These are phyloP conservation scores for Pseudotsuga menziesii DNA, from an alignment of 75 land plant genomes.

Conservation along the genomic window DNA sequence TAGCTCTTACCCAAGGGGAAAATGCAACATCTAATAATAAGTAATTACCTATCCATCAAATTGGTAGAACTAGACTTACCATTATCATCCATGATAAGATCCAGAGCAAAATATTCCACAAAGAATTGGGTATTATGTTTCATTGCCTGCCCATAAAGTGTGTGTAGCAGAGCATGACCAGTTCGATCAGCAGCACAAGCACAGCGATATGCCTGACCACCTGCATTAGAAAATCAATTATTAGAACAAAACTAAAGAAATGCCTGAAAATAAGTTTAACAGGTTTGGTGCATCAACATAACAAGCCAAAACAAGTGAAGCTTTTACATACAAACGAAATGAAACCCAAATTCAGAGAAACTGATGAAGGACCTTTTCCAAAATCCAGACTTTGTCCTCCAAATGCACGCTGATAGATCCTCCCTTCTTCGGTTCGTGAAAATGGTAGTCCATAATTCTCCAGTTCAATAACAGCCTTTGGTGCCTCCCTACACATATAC, in stretches of 20 bases:
- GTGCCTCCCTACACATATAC: constrained; percentile 99
- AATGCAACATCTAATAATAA: neutral
- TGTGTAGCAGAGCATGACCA: constrained; percentile 93
- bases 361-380: constrained; percentile 69
- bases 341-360: neutral
- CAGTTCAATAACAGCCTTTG: constrained; percentile 95
- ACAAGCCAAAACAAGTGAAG: neutral
- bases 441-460: constrained; percentile 97
- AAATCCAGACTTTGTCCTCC: constrained; percentile 97
- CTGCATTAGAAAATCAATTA: constrained; percentile 26
- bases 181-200: constrained; percentile 99
- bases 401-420: constrained; percentile 98
- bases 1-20: neutral
- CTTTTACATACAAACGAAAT: neutral
- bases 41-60: neutral
- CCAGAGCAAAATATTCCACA: constrained; percentile 98
- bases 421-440: constrained; percentile 96
- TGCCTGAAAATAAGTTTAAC: neutral
- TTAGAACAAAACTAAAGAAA: neutral
- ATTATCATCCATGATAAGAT: constrained; percentile 75
- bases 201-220: constrained; percentile 99
- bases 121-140: constrained; percentile 98
- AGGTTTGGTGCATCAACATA: neutral
- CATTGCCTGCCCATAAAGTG: constrained; percentile 98
- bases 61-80: constrained; percentile 44